These are phyloP conservation scores for Pichia rugopelliculosa DNA, from an alignment of 805 yeast species.

Conservation along the genomic window DNA sequence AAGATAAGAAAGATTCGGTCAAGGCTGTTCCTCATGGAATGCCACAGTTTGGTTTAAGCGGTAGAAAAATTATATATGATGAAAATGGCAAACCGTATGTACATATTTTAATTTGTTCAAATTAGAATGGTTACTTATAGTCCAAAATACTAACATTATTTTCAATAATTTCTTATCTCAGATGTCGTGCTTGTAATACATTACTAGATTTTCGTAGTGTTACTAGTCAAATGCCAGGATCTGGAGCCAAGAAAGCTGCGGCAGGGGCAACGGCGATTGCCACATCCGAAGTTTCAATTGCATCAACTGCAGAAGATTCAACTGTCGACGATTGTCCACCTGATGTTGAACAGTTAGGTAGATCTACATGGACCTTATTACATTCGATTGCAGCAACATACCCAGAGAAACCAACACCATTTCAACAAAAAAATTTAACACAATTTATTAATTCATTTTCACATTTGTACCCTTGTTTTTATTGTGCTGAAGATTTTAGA, in stretches of 20 bases:
- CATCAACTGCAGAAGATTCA: constrained; percentile 16
- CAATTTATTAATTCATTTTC: constrained; percentile 66
- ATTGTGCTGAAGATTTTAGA: constrained; percentile 82
- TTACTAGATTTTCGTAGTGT: constrained; percentile 73
- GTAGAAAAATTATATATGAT: constrained; percentile 67
- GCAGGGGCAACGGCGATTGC: constrained; percentile 17
- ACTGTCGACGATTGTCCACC: constrained; percentile 66
- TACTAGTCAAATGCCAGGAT: constrained; percentile 22
- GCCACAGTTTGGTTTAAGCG: constrained; percentile 50
- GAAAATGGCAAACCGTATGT: constrained; percentile 92
- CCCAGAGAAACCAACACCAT: constrained; percentile 57
- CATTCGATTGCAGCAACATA: constrained; percentile 88
- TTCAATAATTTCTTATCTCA: background rate
- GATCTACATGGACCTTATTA: constrained; percentile 85
- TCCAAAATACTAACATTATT: background rate
- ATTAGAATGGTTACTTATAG: no score
- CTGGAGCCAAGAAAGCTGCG: constrained; percentile 6
- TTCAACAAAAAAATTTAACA: constrained; percentile 64
- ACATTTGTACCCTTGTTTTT: constrained; percentile 86
- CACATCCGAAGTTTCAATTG: constrained; percentile 9
- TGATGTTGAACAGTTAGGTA: constrained; percentile 73
- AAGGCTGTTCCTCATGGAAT: constrained; percentile 14
- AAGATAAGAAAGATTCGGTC: background rate
- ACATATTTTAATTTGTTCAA: no score
- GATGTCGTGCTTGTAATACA: constrained; percentile 83